These are phyloP conservation scores for Tephrocybe sp. DNA, from an alignment of 768 basidiomycete genomes.

Conservation along the genomic window DNA sequence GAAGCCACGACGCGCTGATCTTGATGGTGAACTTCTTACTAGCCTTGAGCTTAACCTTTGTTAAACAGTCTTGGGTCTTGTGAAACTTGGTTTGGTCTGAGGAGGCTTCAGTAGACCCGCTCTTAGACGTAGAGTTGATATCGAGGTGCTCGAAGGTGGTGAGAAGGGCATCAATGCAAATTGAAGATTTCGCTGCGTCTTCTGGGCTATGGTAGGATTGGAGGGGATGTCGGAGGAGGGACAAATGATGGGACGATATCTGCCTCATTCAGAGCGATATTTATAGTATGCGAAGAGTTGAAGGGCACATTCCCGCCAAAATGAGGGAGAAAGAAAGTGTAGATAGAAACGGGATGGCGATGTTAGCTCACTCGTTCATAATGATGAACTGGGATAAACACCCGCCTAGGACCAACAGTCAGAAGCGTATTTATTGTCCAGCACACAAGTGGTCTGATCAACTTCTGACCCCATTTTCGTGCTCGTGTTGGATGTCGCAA, in stretches of 20 bases:
- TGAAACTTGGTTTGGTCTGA: neutral
- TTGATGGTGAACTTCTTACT: conserved; percentile 12
- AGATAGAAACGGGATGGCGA: no score
- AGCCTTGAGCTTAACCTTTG: neutral
- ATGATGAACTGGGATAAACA: neutral
- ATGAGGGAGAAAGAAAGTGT: no score
- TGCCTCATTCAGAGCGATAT: neutral
- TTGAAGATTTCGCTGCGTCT: neutral
- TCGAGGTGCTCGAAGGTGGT: conserved; percentile 3
- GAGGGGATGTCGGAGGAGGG: neutral
- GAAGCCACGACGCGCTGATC: conserved; percentile 8
- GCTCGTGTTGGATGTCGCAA: conserved; percentile 5
- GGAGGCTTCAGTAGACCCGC: neutral
- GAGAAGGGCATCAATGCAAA: neutral
- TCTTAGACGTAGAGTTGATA: neutral
- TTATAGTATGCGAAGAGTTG: neutral
- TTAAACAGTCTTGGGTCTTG: neutral
- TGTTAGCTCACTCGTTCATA: no score
- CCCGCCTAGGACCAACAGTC: neutral
- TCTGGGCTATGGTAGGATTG: neutral
- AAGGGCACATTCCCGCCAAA: no score
- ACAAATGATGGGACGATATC: conserved; percentile 4
- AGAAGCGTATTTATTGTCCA: conserved; percentile 9
- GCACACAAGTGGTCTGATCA: conserved; percentile 6
- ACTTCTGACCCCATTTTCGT: conserved; percentile 9